These are phyloP conservation scores for Vitellaria paradoxa DNA, from an alignment of 179 eudicot species.

Conservation along the genomic window DNA sequence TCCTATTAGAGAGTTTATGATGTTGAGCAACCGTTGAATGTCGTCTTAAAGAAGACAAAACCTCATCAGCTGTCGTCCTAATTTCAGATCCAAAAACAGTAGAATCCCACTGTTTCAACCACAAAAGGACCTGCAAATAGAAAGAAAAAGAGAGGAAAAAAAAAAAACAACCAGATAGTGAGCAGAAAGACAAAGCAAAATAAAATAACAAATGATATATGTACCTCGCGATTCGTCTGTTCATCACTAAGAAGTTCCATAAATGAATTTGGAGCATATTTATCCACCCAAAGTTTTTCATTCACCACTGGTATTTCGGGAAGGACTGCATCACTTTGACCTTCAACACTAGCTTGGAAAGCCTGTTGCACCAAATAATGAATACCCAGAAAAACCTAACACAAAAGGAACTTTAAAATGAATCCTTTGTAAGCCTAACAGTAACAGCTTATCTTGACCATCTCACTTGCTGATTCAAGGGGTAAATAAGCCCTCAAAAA, in stretches of 20 bases:
- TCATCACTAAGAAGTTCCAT: conserved; percentile 98
- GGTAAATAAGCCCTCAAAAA: background rate
- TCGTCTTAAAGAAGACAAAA: conserved; percentile 75
- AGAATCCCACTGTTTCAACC: conserved; percentile 99
- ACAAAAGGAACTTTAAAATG: background rate
- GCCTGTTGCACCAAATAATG: conserved; percentile 41
- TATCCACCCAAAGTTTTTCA: conserved; percentile 93
- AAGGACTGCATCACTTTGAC: conserved; percentile 26
- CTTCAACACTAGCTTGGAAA: conserved; percentile 62
- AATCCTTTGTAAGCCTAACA: background rate
- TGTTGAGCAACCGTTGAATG: conserved; percentile 71
- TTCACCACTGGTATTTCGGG: conserved; percentile 43
- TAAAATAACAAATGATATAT: background rate
- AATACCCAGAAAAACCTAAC: background rate
- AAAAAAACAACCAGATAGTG: background rate
- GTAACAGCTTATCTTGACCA: background rate
- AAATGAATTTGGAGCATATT: conserved; percentile 91
- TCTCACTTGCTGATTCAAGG: conserved; percentile 7
- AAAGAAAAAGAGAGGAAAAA: background rate
- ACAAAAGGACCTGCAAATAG: conserved; percentile 71
- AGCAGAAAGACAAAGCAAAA: conserved; percentile 9
- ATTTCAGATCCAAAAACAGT: conserved; percentile 85
- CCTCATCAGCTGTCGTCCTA: conserved; percentile 77
- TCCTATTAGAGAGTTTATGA: conserved; percentile 45
- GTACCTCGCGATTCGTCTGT: conserved; percentile 94